Evolutionary conservation across 345 rosid species (phyloP), one percentile per base, ranked within the genome.

Genomic region (Brassica incana): DNA sequence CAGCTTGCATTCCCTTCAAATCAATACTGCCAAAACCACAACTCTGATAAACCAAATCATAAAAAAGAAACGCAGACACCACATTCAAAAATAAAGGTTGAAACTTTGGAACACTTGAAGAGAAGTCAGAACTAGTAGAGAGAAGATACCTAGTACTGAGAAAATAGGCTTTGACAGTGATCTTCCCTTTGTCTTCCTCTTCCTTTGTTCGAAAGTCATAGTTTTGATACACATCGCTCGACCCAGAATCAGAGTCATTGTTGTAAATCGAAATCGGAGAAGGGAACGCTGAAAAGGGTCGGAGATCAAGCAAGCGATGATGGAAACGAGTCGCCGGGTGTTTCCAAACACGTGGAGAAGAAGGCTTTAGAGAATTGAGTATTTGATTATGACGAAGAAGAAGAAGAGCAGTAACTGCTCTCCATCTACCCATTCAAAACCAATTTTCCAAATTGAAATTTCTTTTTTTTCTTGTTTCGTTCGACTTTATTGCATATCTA

Each of bases 1-100:
- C 97, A 43, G 97, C 97, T 86, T 91, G 98, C 90, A 94, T 83
- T 71, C 89, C 87, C 95, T 89, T 94, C 97, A 95, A 81, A 90
- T 95, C 86, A 74, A 95, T 89, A 88, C 99, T 95, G 97, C 91
- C 88, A 89, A 92, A 90, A 92, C 87, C 92, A 90, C 77, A 83
- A 85, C 84, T 89, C 91, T 88, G 87, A 90, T 90, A 82, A 76
- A 81, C 83, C 16, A 84, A 85, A 81, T 73, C 81, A 85, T 71
- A 69, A 10, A 69, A 69, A 79, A 27, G 65, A 79, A 78, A 82
- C 56, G 0, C 35, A 80, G 25, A 23, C 62, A 74, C n/a, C 56
- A 11, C 72, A 67, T 43, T 73, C 40, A 67, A 75, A 54, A 67
- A 43, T 69, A 66, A 52, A 60, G 33, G 6, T 64, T 20, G 15